Evolutionary conservation across 192 early-diverging fungal species (phyloP).

Genomic region (Geranomyces variabilis): DNA sequence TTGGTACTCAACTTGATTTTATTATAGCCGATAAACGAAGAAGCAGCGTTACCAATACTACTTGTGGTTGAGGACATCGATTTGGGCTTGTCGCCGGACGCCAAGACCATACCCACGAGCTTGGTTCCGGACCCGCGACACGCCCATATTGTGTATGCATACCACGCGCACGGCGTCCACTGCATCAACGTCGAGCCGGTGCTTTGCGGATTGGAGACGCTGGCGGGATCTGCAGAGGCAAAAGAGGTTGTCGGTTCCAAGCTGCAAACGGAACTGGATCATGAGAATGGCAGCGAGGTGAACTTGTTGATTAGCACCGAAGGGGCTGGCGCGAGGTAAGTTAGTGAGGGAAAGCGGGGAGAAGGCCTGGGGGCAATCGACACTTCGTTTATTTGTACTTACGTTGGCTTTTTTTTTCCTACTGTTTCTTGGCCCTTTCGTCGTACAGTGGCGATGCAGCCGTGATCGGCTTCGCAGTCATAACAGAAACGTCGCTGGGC

Average conservation of each 20-base stretch:
- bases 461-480: constrained; percentile 61
- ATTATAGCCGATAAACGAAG: constrained; percentile 3
- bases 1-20: not conserved
- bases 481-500: constrained; percentile 72
- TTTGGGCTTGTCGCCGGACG: constrained; percentile 21
- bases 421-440: not conserved
- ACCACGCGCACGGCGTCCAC: constrained; percentile 73
- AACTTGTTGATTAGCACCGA: constrained; percentile 1
- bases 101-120: constrained; percentile 5
- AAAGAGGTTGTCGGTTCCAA: not conserved
- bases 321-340: constrained; percentile 1
- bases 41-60: constrained; percentile 51
- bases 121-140: constrained; percentile 65
- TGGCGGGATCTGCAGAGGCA: not conserved
- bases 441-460: constrained; percentile 44
- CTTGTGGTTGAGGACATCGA: constrained; percentile 59
- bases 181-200: constrained; percentile 63
- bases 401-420: not conserved
- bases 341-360: not conserved
- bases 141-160: constrained; percentile 65
- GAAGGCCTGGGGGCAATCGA: constrained; percentile 14
- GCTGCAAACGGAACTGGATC: not conserved
- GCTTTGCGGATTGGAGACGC: constrained; percentile 35
- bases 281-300: constrained; percentile 14
- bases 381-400: not conserved